Conservation (phyloP, 2,329 filamentous ascomycete genomes). For the Pseudophaeomoniella oleicola region DNA sequence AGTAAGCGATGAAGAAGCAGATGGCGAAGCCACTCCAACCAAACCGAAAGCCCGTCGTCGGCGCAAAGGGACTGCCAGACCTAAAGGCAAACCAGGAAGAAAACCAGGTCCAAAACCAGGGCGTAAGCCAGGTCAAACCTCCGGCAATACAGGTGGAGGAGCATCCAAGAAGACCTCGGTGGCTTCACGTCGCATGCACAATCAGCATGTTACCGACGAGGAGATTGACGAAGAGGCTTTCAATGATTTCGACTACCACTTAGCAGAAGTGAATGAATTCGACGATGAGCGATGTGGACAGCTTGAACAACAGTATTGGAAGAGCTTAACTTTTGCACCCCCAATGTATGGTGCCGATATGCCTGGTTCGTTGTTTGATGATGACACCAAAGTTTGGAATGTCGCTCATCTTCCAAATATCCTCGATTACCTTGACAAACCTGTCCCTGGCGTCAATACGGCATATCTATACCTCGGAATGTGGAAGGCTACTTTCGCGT, state of each 20-base stretch:
- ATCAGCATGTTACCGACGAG: slow-evolving; percentile 61
- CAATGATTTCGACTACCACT: slow-evolving; percentile 76
- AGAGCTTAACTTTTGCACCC: slow-evolving; percentile 84
- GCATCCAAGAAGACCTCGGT: slow-evolving; percentile 53
- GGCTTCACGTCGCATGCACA: slow-evolving; percentile 76
- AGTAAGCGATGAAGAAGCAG: slow-evolving; percentile 15
- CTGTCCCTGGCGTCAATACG: slow-evolving; percentile 94
- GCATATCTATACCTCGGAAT: slow-evolving; percentile 96
- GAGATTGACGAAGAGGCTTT: slow-evolving; percentile 82
- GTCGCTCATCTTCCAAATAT: slow-evolving; percentile 88
- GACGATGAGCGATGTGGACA: slow-evolving; percentile 87
- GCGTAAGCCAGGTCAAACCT: slow-evolving; percentile 25
- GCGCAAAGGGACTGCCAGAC: slow-evolving; percentile 8
- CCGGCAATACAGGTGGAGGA: slow-evolving; percentile 23
- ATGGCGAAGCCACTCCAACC: slow-evolving; percentile 14
- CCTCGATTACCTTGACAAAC: slow-evolving; percentile 83
- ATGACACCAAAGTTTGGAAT: slow-evolving; percentile 75
- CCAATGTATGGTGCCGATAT: slow-evolving; percentile 95
- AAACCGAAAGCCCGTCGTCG: slow-evolving; percentile 21
- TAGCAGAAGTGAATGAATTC: slow-evolving; percentile 72
- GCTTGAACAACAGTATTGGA: slow-evolving; percentile 91
- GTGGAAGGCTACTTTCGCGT: slow-evolving; percentile 99
- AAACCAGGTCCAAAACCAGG: slow-evolving; percentile 30
- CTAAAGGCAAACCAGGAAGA: slow-evolving; percentile 24
- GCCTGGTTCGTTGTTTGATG: slow-evolving; percentile 86